Evolutionary conservation across 768 basidiomycete genomes (phyloP).

Genomic region (Rhizopogon vinicolor): DNA sequence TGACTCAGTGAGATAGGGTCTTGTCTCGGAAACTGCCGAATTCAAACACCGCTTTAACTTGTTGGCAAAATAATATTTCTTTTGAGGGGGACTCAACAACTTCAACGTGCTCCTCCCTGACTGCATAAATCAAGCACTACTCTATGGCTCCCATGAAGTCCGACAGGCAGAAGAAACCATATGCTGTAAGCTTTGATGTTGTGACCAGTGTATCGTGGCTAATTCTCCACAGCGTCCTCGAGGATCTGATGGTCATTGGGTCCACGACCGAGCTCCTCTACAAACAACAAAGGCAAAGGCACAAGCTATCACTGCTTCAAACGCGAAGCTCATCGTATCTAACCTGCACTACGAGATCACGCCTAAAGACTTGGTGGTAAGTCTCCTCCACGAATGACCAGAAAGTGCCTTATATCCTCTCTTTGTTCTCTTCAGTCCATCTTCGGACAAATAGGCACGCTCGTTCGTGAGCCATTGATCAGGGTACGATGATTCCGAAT

Average conservation of each 20-base stretch:
- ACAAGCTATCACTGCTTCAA: slow-evolving; percentile 22
- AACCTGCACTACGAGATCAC: slow-evolving; percentile 92
- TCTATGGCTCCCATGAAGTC: slow-evolving; percentile 21
- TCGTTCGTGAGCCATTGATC: slow-evolving; percentile 88
- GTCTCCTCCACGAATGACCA: slow-evolving; percentile 23
- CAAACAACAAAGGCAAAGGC: slow-evolving; percentile 25
- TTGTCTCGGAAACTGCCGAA: background rate
- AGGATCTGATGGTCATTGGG: slow-evolving; percentile 62
- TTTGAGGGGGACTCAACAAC: background rate
- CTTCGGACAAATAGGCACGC: slow-evolving; percentile 89
- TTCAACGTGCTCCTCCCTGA: background rate
- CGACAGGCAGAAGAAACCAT: slow-evolving; percentile 37
- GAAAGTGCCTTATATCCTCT: slow-evolving; percentile 2
- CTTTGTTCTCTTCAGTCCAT: slow-evolving; percentile 50
- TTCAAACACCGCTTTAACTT: slow-evolving; percentile 1
- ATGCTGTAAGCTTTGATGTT: slow-evolving; percentile 27
- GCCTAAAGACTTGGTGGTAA: slow-evolving; percentile 81
- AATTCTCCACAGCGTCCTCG: slow-evolving; percentile 49
- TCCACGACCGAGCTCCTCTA: slow-evolving; percentile 69
- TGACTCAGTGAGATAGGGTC: too few relatives aligned
- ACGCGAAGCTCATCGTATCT: slow-evolving; percentile 68
- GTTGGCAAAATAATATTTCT: background rate
- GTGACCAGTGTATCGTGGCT: background rate
- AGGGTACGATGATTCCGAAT: slow-evolving; percentile 77
- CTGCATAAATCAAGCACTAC: background rate